These are phyloP conservation scores for Ochetophila trinervis DNA, from an alignment of 306 rosid genomes.

Conservation along the genomic window DNA sequence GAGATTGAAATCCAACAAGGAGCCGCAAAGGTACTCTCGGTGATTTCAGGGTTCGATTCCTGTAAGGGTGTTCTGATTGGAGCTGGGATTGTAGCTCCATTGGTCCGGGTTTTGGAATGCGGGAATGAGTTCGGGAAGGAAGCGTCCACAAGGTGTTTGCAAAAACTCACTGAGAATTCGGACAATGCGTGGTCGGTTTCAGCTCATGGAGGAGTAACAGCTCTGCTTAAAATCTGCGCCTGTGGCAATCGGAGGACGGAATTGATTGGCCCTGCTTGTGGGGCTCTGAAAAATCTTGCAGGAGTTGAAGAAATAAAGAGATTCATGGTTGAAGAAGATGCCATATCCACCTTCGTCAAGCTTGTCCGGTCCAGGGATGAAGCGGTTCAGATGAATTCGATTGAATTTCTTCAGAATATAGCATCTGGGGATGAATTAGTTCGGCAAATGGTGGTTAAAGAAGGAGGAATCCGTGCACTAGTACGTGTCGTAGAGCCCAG, in stretches of 20 bases:
- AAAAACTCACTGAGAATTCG: constrained; percentile 66
- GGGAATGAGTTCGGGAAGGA: constrained; percentile 56
- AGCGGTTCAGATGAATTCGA: constrained; percentile 55
- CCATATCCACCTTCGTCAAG: constrained; percentile 44
- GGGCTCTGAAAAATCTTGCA: constrained; percentile 63
- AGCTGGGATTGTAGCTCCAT: constrained; percentile 58
- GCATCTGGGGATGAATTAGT: constrained; percentile 65
- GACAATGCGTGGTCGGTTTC: constrained; percentile 90
- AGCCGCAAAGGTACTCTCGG: constrained; percentile 49
- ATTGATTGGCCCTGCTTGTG: constrained; percentile 65
- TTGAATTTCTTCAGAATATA: constrained; percentile 53
- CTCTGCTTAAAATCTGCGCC: constrained; percentile 59
- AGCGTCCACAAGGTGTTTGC: constrained; percentile 51
- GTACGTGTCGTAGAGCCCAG: constrained; percentile 53
- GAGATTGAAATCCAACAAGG: constrained; percentile 62
- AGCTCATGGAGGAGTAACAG: constrained; percentile 84
- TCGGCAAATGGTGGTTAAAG: constrained; percentile 48
- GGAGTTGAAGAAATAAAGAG: constrained; percentile 77
- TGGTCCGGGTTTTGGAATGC: constrained; percentile 69
- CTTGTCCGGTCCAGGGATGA: constrained; percentile 60
- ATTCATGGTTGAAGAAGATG: constrained; percentile 80
- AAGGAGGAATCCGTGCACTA: constrained; percentile 64
- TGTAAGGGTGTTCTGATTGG: constrained; percentile 44
- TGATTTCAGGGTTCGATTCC: constrained; percentile 54
- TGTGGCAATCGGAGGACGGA: constrained; percentile 39